phyloP scores from a whole-genome alignment of 108 stramenopile genomes.

The Cyclotella sp. region DNA sequence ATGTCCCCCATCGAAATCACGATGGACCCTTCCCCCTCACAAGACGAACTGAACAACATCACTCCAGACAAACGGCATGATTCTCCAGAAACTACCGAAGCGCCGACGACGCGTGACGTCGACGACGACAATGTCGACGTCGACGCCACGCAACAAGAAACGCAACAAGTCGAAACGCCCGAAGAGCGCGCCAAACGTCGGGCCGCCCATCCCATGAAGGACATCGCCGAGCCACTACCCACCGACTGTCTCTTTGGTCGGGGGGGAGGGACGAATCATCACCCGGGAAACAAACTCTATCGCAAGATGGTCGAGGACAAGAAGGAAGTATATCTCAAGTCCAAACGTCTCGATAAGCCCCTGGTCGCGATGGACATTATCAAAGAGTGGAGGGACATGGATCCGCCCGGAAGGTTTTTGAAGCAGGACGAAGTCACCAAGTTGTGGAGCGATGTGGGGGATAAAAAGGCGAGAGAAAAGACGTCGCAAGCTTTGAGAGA shows the following conservation, averaged over 20 bases:
- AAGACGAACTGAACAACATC: neutral
- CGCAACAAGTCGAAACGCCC: neutral
- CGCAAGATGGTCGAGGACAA: constrained; percentile 83
- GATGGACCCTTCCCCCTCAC: neutral
- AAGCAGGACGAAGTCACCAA: constrained; percentile 80
- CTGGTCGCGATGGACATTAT: constrained; percentile 86
- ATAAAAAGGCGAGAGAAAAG: constrained; percentile 88
- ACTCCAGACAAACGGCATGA: neutral
- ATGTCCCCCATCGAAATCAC: constrained; percentile 13
- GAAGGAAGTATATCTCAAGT: constrained; percentile 76
- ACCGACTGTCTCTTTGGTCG: constrained; percentile 88
- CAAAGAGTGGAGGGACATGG: constrained; percentile 67
- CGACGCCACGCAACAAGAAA: neutral
- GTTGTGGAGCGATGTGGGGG: constrained; percentile 85
- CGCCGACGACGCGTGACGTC: neutral
- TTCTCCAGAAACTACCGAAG: neutral
- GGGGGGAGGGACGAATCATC: constrained; percentile 89
- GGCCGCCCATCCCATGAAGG: constrained; percentile 61
- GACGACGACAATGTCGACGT: constrained; percentile 5
- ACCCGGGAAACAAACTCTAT: constrained; percentile 84
- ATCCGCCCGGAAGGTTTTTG: constrained; percentile 86
- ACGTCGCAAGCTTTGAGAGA: constrained; percentile 87
- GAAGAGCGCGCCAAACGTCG: constrained; percentile 19
- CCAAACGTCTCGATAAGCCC: constrained; percentile 86
- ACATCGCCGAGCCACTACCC: constrained; percentile 74